Percentiles rank a stretch among this genome's conserved stretches.
These are phyloP conservation scores for Fusarium brachygibbosum DNA, from an alignment of 2,329 filamentous ascomycete genomes.

Conservation along the genomic window DNA sequence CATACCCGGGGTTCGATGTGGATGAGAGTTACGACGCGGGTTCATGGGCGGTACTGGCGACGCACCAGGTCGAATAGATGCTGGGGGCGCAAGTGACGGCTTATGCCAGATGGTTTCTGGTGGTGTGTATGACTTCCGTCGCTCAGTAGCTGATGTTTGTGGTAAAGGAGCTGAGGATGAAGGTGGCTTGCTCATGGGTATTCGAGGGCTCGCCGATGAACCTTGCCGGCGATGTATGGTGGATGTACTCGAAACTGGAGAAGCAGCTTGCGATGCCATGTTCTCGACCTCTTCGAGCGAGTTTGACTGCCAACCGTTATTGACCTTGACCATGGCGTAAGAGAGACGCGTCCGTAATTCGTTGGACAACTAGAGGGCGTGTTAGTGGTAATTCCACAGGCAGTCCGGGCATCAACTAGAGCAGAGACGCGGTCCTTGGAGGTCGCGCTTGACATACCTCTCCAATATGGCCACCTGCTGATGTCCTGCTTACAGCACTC, in stretches of 20 bases:
- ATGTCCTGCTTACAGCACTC: conserved; percentile 74
- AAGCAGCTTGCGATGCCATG: conserved; percentile 76
- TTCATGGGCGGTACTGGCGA: conserved; percentile 54
- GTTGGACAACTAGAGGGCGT: conserved; percentile 72
- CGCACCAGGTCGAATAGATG: conserved; percentile 66
- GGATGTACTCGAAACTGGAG: conserved; percentile 71
- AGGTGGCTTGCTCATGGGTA: conserved; percentile 51
- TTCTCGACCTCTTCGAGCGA: conserved; percentile 83
- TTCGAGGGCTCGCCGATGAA: conserved; percentile 68
- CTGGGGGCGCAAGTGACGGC: conserved; percentile 65
- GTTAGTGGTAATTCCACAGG: conserved; percentile 28
- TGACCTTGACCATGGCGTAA: conserved; percentile 94
- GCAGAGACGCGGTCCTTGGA: conserved; percentile 2
- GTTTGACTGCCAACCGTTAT: conserved; percentile 87
- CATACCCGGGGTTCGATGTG: conserved; percentile 63
- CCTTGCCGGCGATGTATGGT: conserved; percentile 66
- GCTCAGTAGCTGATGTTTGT: conserved; percentile 46
- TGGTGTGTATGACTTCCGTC: conserved; percentile 55
- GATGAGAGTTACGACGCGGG: conserved; percentile 65
- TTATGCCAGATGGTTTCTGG: conserved; percentile 53
- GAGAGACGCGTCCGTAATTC: conserved; percentile 87
- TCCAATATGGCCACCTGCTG: conserved; percentile 77
- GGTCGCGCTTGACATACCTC: conserved; percentile 70
- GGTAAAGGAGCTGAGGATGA: conserved; percentile 52
- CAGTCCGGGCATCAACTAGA: not conserved